Conservation (phyloP, 1,139 yeast species). For the Zhuliangozyma blackwelliae region DNA sequence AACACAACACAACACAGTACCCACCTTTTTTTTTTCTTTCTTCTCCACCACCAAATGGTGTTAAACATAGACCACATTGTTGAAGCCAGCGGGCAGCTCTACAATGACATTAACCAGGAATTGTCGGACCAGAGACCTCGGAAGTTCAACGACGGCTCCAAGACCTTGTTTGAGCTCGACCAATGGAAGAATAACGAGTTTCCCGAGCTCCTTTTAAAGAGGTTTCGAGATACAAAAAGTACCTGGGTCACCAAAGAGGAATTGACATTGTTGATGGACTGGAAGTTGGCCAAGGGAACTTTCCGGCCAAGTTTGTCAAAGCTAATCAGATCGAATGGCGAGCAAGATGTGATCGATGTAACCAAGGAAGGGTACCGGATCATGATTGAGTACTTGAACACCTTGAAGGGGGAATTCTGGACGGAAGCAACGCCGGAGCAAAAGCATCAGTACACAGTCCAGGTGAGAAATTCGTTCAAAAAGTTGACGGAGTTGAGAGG, state of each 20-base stretch:
- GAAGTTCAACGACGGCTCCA: slow-evolving; percentile 16
- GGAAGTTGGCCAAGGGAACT: slow-evolving; percentile 49
- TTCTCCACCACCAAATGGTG: slow-evolving; percentile 1
- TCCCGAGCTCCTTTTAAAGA: slow-evolving; percentile 19
- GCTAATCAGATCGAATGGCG: slow-evolving; percentile 33
- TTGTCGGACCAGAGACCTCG: slow-evolving; percentile 14
- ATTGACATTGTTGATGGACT: slow-evolving; percentile 39
- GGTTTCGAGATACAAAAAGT: slow-evolving; percentile 16
- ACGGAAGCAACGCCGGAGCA: slow-evolving; percentile 1
- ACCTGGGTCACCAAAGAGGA: slow-evolving; percentile 35
- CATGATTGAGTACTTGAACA: slow-evolving; percentile 17
- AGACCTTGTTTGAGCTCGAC: slow-evolving; percentile 31
- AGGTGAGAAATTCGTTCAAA: slow-evolving; percentile 23
- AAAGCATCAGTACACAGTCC: slow-evolving; percentile 13
- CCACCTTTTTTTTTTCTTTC: no score
- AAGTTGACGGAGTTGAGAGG: slow-evolving; percentile 35
- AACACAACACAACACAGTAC: no score
- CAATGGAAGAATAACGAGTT: slow-evolving; percentile 29
- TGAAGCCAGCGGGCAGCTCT: slow-evolving; percentile 8
- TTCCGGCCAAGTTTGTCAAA: slow-evolving; percentile 44
- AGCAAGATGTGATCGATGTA: slow-evolving; percentile 19
- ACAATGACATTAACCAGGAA: slow-evolving; percentile 8
- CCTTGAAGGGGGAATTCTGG: slow-evolving; percentile 9
- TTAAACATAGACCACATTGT: slow-evolving; percentile 5
- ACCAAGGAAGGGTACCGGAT: slow-evolving; percentile 27